Evolutionary conservation across 73 alveolate species (phyloP), one percentile per base, ranked within the genome.

Genomic region (Symbiodinium natans): DNA sequence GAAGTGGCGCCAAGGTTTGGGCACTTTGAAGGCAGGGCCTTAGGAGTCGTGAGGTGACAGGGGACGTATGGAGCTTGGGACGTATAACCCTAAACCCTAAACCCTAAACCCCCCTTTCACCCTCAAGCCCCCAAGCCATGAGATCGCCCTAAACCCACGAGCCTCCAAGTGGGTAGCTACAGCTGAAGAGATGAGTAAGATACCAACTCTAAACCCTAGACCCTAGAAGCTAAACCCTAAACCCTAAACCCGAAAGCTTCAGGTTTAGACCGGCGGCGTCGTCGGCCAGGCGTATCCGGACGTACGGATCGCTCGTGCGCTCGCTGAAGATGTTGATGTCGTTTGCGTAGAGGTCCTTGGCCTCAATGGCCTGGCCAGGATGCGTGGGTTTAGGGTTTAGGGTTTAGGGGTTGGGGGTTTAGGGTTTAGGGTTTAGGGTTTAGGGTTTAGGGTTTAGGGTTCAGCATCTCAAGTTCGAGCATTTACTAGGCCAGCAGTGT

Each of bases 251-350:
- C 59, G 6, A n/a, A n/a, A n/a, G n/a, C n/a, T n/a, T n/a, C n/a
- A n/a, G 15, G 23, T 19, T 3, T 40, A 33, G 21, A 82, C 97
- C n/a, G 39, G 97, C 36, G 48, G 31, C 97, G 31, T 71, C 97
- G 52, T 90, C 97, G 2, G 97, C 97, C 87, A 90, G 52, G 75
- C 97, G 97, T 3, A 90, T 41, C 17, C 97, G 97, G 33, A 90
- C 97, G 54, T 90, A 90, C 25, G 97, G 97, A 41, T 90, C 97
- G 41, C 97, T 90, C 80, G 97, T 90, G 54, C 89, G 77, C 31
- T 90, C 80, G 63, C 80, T 90, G 77, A 90, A 90, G 54, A 90
- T 21, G 52, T 90, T 84, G 88, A 73, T 68, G 41, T 90, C 97
- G 52, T 71, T 90, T 88, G 89, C 97, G 54, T 90, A 90, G 97